Evolutionary conservation across 2,329 filamentous ascomycete species (phyloP), one percentile per base, ranked within the genome.

Genomic region (Fusarium oligoseptatum): DNA sequence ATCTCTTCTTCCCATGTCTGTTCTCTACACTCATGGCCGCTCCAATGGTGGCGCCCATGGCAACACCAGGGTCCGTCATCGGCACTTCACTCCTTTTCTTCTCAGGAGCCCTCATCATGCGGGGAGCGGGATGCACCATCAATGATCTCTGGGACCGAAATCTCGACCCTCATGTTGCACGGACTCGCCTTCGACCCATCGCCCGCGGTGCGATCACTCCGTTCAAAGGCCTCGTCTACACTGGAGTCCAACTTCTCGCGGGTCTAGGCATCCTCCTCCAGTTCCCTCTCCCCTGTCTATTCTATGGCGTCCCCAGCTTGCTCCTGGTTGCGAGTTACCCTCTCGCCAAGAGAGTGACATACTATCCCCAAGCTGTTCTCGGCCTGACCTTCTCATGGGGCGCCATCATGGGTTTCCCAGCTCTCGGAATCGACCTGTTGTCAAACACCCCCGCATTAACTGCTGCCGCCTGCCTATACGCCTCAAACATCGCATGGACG

Each of bases 101-200:
- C 78, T 87, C 90, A 2, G 95, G 94, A 60, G 93, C 94, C 4
- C 81, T 97, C 52, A 89, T 97, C 75, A 97, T 97, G 93, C 93
- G 95, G 70, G 93, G 95, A 58, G 94, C 94, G 22, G 94, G 94
- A 61, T 97, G 95, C 82, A 93, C 93, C 20, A 95, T 97, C 84
- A 97, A 97, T 81, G 95, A 98, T 81, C 90, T 97, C 60, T 95
- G 94, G 93, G 95, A 97, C 82, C 91, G 94, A 64, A 93, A 97
- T 77, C 91, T 97, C 17, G 95, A 98, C 82, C 92, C 93, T 8
- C 90, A 95, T 72, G 95, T 97, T 15, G 84, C 89, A 2, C 90
- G 95, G 57, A 97, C 94, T 7, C 90, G 92, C 15, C 86, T 94
- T 36, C 92, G 95, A 17, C 95, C 95, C 4, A 93, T 98, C 70